These are phyloP conservation scores for Annulohypoxylon truncatum DNA, from an alignment of 2,329 filamentous ascomycete species.

Conservation along the genomic window DNA sequence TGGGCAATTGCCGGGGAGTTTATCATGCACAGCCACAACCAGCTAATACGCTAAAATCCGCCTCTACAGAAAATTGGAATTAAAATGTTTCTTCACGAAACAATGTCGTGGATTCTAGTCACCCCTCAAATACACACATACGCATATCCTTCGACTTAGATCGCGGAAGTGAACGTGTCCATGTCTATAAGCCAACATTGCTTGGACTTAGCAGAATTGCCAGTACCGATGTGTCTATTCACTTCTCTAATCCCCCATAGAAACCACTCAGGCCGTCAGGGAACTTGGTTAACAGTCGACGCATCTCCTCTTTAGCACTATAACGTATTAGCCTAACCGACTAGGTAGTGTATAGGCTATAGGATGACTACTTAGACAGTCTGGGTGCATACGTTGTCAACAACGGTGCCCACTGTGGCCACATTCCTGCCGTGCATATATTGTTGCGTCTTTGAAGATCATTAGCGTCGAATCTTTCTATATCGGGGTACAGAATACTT, in stretches of 20 bases:
- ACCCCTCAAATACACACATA: neutral
- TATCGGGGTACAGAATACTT: neutral
- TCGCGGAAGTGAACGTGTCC: neutral
- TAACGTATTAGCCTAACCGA: constrained; percentile 3
- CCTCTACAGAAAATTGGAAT: constrained; percentile 5
- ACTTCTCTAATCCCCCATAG: neutral
- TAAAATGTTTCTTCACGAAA: neutral
- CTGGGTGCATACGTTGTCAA: constrained; percentile 12
- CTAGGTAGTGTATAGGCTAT: neutral
- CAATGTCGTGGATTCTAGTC: neutral
- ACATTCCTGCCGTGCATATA: constrained; percentile 29
- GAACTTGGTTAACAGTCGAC: constrained; percentile 29
- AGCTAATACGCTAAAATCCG: constrained; percentile 6
- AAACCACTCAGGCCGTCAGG: constrained; percentile 32
- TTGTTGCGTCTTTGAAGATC: constrained; percentile 25
- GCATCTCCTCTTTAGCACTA: constrained; percentile 34
- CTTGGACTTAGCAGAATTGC: neutral
- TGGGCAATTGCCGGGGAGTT: neutral
- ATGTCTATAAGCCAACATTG: neutral
- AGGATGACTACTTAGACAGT: neutral
- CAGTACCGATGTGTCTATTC: neutral
- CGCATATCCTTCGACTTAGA: neutral
- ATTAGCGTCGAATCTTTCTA: neutral
- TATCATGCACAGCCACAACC: constrained; percentile 20
- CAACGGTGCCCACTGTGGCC: constrained; percentile 31